phyloP scores from a whole-genome alignment of 257 asterid genomes.

The Linderniella brevidens region DNA sequence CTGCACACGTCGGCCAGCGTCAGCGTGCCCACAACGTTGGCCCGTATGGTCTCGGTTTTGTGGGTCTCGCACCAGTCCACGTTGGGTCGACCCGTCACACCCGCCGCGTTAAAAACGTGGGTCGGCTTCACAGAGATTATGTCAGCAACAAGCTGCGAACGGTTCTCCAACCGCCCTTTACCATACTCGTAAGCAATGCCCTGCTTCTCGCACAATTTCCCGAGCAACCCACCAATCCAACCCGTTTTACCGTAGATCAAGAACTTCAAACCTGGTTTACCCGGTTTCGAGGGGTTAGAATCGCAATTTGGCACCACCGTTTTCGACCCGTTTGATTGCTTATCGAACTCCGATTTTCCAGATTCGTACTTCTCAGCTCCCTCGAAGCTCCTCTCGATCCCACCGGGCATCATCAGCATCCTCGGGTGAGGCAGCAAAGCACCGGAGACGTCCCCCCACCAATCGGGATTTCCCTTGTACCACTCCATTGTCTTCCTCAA shows the following conservation, averaged over 20 bases:
- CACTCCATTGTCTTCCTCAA: constrained; percentile 51
- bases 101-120: constrained; percentile 91
- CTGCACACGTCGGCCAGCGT: constrained; percentile 84
- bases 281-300: constrained; percentile 36
- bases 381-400: constrained; percentile 39
- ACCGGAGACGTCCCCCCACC: constrained; percentile 81
- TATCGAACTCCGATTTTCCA: constrained; percentile 30
- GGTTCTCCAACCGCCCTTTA: constrained; percentile 75
- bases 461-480: constrained; percentile 46
- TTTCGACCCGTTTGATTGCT: constrained; percentile 23
- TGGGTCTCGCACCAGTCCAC: constrained; percentile 98
- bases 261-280: constrained; percentile 61
- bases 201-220: constrained; percentile 78
- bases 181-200: constrained; percentile 79
- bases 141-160: constrained; percentile 51
- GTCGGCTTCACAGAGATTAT: constrained; percentile 61
- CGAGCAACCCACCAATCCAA: constrained; percentile 94
- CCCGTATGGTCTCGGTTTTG: constrained; percentile 67
- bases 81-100: constrained; percentile 95
- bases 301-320: constrained; percentile 41
- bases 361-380: constrained; percentile 54
- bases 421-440: constrained; percentile 74
- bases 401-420: constrained; percentile 70
- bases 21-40: constrained; percentile 85
- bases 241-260: constrained; percentile 90